Evolutionary conservation across 495 filamentous ascomycete species (phyloP).

Genomic region (Daldinia grandis): DNA sequence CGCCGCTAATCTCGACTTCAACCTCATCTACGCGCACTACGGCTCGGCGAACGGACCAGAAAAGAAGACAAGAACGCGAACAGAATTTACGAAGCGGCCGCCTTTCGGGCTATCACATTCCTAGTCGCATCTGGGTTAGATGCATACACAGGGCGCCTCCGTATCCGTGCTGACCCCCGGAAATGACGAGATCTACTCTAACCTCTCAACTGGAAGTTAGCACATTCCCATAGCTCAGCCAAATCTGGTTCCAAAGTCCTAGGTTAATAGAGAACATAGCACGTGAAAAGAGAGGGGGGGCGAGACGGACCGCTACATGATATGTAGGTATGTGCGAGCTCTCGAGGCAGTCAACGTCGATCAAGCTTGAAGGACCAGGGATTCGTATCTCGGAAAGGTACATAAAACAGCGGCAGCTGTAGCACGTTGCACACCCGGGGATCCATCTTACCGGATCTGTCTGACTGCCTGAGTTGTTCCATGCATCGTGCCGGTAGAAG

Average conservation of each 20-base stretch:
- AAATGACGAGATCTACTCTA: background rate
- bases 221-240: background rate
- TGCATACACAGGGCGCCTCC: background rate
- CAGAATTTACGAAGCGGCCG: background rate
- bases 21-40: constrained; percentile 4
- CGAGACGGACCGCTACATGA: constrained; percentile 15
- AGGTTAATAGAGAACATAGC: constrained; percentile 10
- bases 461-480: constrained; percentile 16
- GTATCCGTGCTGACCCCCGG: background rate
- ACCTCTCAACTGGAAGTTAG: no score
- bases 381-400: constrained; percentile 11
- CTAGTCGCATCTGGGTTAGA: background rate
- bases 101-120: background rate
- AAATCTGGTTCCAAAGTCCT: constrained; percentile 10
- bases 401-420: constrained; percentile 33
- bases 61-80: background rate
- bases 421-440: constrained; percentile 27
- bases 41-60: constrained; percentile 7
- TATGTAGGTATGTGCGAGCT: background rate
- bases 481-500: constrained; percentile 14
- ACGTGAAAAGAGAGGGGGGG: constrained; percentile 20
- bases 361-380: constrained; percentile 22
- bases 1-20: constrained; percentile 22
- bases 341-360: constrained; percentile 1
- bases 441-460: constrained; percentile 40